Conservation (phyloP, 805 yeast species). For the Saturnispora besseyi region DNA sequence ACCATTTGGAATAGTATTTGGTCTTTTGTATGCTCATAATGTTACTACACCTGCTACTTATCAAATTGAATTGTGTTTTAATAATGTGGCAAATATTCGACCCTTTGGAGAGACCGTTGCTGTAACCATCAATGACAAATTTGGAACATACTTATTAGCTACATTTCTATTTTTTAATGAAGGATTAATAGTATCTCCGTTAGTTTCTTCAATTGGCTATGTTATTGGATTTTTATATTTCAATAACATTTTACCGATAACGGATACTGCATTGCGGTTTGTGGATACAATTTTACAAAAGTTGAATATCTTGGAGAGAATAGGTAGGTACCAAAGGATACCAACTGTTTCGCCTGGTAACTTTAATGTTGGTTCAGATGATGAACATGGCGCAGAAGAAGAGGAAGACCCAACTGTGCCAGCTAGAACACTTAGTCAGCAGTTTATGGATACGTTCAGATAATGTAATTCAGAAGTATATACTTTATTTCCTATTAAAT, state of each 20-base stretch:
- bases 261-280: slow-evolving; percentile 21
- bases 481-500: slow-evolving; percentile 4
- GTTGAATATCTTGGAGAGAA: not conserved
- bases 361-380: slow-evolving; percentile 16
- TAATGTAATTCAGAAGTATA: slow-evolving; percentile 10
- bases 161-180: slow-evolving; percentile 31
- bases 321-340: slow-evolving; percentile 4
- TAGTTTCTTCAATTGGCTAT: slow-evolving; percentile 35
- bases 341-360: slow-evolving; percentile 3
- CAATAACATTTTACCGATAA: slow-evolving; percentile 36
- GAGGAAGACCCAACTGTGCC: slow-evolving; percentile 41
- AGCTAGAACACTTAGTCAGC: slow-evolving; percentile 48
- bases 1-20: slow-evolving; percentile 32
- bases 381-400: slow-evolving; percentile 29
- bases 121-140: slow-evolving; percentile 12
- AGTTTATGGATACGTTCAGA: slow-evolving; percentile 52
- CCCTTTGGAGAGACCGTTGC: slow-evolving; percentile 27
- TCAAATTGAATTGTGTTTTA: slow-evolving; percentile 29
- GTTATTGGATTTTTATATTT: slow-evolving; percentile 36
- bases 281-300: slow-evolving; percentile 7
- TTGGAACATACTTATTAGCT: slow-evolving; percentile 7
- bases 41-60: slow-evolving; percentile 34
- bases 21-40: slow-evolving; percentile 32
- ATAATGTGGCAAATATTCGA: slow-evolving; percentile 17
- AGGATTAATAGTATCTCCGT: slow-evolving; percentile 28